Percentiles rank a stretch among this genome's conserved stretches.
These are phyloP conservation scores for Malbranchea zuffiana DNA, from an alignment of 2,329 filamentous ascomycete genomes.

Conservation along the genomic window DNA sequence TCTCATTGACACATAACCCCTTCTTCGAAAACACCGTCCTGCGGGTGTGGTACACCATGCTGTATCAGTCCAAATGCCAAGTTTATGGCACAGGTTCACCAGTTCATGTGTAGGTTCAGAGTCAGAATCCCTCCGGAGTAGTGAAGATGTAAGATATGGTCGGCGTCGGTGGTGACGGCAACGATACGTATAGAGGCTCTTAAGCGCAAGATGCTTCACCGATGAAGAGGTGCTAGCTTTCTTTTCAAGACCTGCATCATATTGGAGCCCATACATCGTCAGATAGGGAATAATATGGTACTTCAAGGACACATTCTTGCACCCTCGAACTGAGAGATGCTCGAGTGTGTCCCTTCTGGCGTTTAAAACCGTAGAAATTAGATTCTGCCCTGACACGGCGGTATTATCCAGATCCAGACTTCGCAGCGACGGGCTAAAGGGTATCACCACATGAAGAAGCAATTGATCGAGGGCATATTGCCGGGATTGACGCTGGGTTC, in stretches of 20 bases:
- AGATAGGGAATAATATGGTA: slow-evolving; percentile 53
- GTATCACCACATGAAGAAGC: slow-evolving; percentile 45
- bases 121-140: slow-evolving; percentile 47
- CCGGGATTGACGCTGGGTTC: slow-evolving; percentile 40
- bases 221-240: slow-evolving; percentile 24
- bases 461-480: slow-evolving; percentile 50
- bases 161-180: slow-evolving; percentile 52
- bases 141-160: slow-evolving; percentile 47
- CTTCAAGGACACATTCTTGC: slow-evolving; percentile 54
- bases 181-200: slow-evolving; percentile 51
- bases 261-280: slow-evolving; percentile 37
- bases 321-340: slow-evolving; percentile 51
- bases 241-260: slow-evolving; percentile 36
- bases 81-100: slow-evolving; percentile 47
- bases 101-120: slow-evolving; percentile 51
- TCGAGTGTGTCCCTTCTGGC: slow-evolving; percentile 45
- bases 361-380: slow-evolving; percentile 45
- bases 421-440: slow-evolving; percentile 45
- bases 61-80: slow-evolving; percentile 52
- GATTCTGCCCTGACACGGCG: slow-evolving; percentile 46
- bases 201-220: slow-evolving; percentile 40
- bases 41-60: slow-evolving; percentile 51
- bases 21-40: slow-evolving; percentile 44
- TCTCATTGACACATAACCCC: slow-evolving; percentile 47
- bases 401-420: slow-evolving; percentile 52